Percentiles rank a stretch among this genome's conserved stretches.
Evolutionary conservation across 208 protist species (phyloP).

Genomic region (Naegleria fowleri): DNA sequence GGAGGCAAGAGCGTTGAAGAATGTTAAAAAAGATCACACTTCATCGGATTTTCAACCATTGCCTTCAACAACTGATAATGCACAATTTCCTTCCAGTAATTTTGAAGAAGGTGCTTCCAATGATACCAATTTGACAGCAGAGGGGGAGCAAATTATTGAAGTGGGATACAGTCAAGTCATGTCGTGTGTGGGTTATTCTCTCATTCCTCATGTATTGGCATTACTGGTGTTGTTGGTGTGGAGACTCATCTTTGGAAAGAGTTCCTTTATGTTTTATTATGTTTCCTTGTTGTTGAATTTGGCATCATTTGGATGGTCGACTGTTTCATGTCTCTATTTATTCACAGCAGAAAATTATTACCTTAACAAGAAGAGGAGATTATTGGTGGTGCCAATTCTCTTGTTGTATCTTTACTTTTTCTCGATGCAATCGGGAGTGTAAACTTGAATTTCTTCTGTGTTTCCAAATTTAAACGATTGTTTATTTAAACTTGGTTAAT

Average conservation of each 20-base stretch:
- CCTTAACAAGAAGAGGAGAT: background rate
- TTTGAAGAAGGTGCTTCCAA: background rate
- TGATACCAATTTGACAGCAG: background rate
- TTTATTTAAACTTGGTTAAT: too few relatives aligned
- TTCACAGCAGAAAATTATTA: background rate
- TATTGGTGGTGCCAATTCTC: background rate
- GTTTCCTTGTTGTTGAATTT: background rate
- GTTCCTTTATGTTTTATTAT: background rate
- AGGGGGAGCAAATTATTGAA: background rate
- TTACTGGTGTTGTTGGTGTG: background rate
- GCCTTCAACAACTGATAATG: background rate
- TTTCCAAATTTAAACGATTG: too few relatives aligned
- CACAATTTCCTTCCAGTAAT: background rate
- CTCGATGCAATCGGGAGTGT: background rate
- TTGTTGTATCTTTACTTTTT: background rate
- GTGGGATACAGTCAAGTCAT: background rate
- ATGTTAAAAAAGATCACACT: background rate
- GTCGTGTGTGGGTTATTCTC: background rate
- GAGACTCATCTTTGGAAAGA: background rate
- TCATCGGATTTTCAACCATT: background rate
- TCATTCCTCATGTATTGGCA: background rate
- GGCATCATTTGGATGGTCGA: background rate
- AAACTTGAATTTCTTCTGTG: too few relatives aligned
- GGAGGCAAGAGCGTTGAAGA: background rate
- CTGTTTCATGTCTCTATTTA: background rate